A percentile compares a stretch with the other conserved stretches of the same genome.
Conservation (phyloP, 257 asterid genomes). For the Sherardia arvensis region DNA sequence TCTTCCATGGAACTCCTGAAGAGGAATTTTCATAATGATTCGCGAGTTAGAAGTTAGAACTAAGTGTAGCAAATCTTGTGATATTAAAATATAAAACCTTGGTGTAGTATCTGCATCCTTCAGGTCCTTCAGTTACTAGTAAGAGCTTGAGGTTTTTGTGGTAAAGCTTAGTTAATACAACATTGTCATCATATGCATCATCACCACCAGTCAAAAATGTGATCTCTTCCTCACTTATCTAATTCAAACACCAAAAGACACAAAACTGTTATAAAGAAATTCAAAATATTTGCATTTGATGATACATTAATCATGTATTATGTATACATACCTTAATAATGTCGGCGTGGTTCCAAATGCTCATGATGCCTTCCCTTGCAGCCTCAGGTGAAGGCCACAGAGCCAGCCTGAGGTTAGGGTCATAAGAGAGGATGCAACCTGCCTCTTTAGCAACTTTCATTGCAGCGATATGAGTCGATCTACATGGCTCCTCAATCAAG, state of each 20-base stretch:
- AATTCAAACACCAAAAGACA: background rate
- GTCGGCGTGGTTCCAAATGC: constrained; percentile 40
- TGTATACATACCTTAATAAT: constrained; percentile 22
- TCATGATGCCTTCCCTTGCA: constrained; percentile 26
- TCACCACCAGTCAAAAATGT: constrained; percentile 30
- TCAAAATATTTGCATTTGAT: no score
- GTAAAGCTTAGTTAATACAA: constrained; percentile 22
- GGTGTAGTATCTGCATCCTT: constrained; percentile 33
- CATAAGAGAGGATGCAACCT: constrained; percentile 23
- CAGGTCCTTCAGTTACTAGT: constrained; percentile 24
- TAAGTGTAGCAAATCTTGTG: no score
- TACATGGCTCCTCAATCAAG: constrained; percentile 28
- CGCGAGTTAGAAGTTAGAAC: background rate
- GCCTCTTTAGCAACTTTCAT: constrained; percentile 18
- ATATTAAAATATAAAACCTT: constrained; percentile 9
- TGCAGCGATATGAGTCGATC: constrained; percentile 22
- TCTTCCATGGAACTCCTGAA: constrained; percentile 27
- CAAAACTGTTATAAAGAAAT: background rate
- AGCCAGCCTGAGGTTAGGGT: constrained; percentile 35
- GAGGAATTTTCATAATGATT: background rate
- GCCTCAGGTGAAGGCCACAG: constrained; percentile 30
- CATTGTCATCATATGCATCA: constrained; percentile 27
- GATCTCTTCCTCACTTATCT: constrained; percentile 32
- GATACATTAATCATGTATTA: no score
- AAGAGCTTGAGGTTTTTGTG: constrained; percentile 26